Base-by-base conservation (phyloP, 768 basidiomycete species). In the Mycena maculata region DNA sequence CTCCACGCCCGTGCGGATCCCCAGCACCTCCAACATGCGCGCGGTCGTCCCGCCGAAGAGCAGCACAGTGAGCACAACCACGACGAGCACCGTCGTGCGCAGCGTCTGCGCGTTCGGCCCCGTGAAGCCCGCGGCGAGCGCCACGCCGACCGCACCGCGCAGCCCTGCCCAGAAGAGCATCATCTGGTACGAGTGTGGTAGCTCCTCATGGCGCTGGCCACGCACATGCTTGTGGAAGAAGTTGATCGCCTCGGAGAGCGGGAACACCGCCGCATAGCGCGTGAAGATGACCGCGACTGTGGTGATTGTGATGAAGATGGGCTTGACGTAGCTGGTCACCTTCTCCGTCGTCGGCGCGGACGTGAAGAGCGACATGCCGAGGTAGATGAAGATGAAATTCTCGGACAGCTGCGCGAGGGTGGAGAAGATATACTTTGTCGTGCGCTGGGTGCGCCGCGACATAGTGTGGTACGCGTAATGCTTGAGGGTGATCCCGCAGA, bases 391-490 rank as follows among this genome's bases (percentile, higher is more conserved):
- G 79, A 99, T 99, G 77, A 99, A 99, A 77, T 99, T 99, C 81
- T 99, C 98, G 28, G 94, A 94, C 30, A 99, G 88, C 74, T 96
- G 93, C 0, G 98, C 95, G 54, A 98, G 90, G 0, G 93, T 94
- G 11, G 91, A 90, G 81, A 99, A 99, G 65, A 98, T 94, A 84
- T 96, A 98, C 79, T 97, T 96, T 30, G 91, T 94, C 15, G 96
- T 92, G 48, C 93, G 88, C 76, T 99, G 98, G 0, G 98, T 98
- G 58, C 94, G 88, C 28, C 88, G 89, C 12, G 95, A 97, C 98
- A 99, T 99, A 56, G 96, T 99, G 82, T 98, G 98, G 76, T 98
- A 99, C n/a, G 97, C 98, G 75, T 99, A 99, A 76, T 99, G 98
- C 80, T 99, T 99, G 72, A 99, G 87, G 4, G 98, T 99, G 77